Base-by-base conservation (phyloP, 805 yeast species). In the Clavispora santaluciae region DNA sequence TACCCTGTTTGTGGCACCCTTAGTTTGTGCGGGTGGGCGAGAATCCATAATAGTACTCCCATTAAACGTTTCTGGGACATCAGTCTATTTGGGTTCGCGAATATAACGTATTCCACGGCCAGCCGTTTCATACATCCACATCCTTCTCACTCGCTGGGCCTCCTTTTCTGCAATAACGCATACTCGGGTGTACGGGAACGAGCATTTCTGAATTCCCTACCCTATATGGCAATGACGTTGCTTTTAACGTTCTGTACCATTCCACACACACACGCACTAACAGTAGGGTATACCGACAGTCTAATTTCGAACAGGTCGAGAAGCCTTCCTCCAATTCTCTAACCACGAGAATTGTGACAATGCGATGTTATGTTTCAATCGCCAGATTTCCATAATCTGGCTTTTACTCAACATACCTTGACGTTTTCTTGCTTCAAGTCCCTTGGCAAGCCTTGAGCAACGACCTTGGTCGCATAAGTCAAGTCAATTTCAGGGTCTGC, bases 361-460 rank as follows among this genome's bases (percentile, higher is more conserved):
- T 28, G 31, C 10, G 31, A 28, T 28, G 31, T 28, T 10, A 12
- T 6, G 15, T 28, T 12, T n/a, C 31, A 28, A 28, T 8, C 16
- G 13, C 20, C 31, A 28, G 31, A 16, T 28, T 28, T 28, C 31
- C 18, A 11, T 11, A 36, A 28, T 28, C 31, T 28, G 31, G 20
- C 12, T 12, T 6, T 9, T 28, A 15, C 9, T 48, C 40, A 70
- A 83, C 91, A 80, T 83, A 85, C 93, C 83, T 80, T 86, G 60
- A 87, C 81, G 60, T 88, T 83, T 54, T 79, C 84, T 62, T 81
- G 83, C 63, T 83, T 82, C 64, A 89, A 83, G 70, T 89, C 96
- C 62, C 75, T 79, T 65, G 96, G 76, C 67, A 86, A 73, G 57
- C 86, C 86, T 58, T 86, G 81, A 43, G 89, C 93, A 57, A 86